These are phyloP conservation scores for Bisporella sp. DNA, from an alignment of 2,329 filamentous ascomycete species.

Conservation along the genomic window DNA sequence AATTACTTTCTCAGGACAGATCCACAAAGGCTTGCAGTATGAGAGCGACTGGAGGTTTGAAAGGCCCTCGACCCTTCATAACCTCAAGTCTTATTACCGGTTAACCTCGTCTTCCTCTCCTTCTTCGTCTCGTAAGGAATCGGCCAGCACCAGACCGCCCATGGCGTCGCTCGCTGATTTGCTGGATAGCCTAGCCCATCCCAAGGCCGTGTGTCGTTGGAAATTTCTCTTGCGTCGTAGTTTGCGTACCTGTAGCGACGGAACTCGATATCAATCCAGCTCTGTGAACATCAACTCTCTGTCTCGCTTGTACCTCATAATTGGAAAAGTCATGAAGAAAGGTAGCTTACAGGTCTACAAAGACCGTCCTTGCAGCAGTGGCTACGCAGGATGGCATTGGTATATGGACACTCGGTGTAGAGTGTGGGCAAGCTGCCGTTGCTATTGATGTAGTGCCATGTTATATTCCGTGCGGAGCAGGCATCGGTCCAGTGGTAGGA, in stretches of 20 bases:
- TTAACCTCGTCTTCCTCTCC: background rate
- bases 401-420: conserved; percentile 2
- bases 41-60: no score
- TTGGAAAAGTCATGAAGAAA: background rate
- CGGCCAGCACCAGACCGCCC: background rate
- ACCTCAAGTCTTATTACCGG: no score
- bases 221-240: background rate
- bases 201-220: background rate
- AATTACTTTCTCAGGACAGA: no score
- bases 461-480: conserved; percentile 11
- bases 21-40: no score
- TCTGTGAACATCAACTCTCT: background rate
- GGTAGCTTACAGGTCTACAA: conserved; percentile 2
- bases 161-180: background rate
- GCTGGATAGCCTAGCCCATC: background rate
- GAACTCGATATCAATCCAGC: background rate
- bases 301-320: background rate
- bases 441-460: conserved; percentile 10
- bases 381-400: background rate
- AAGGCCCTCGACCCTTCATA: no score
- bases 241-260: background rate
- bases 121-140: background rate
- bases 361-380: conserved; percentile 6
- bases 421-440: conserved; percentile 1
- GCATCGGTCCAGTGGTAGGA: conserved; percentile 2